phyloP scores from a whole-genome alignment of 2,329 filamentous ascomycete species.

The Cadophora gregata region DNA sequence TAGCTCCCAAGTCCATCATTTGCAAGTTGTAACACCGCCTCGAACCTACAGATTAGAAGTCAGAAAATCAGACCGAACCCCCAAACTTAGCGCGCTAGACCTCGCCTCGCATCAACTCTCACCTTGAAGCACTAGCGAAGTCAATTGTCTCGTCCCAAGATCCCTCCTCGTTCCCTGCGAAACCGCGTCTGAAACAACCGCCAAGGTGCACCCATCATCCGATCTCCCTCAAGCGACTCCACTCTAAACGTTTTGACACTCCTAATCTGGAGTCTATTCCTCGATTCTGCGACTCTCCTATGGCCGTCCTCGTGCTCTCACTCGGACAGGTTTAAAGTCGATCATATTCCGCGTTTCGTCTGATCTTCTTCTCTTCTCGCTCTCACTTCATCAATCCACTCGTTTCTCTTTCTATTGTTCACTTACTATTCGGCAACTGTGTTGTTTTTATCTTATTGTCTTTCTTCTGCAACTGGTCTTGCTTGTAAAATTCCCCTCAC shows the following conservation, averaged over 20 bases:
- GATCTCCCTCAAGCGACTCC: slow-evolving; percentile 5
- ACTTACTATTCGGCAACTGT: neutral
- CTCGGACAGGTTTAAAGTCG: neutral
- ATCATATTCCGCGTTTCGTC: neutral
- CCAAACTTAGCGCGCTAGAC: too few relatives aligned
- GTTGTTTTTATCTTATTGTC: slow-evolving; percentile 10
- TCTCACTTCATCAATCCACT: slow-evolving; percentile 3
- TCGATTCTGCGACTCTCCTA: neutral
- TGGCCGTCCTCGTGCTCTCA: neutral
- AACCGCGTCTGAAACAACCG: neutral
- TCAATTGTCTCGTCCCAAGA: neutral
- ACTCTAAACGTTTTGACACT: slow-evolving; percentile 5
- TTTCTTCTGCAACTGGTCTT: slow-evolving; percentile 19
- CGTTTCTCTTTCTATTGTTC: neutral
- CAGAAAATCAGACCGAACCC: too few relatives aligned
- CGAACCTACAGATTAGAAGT: too few relatives aligned
- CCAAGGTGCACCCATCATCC: neutral
- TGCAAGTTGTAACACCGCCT: too few relatives aligned
- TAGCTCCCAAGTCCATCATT: too few relatives aligned
- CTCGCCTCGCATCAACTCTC: too few relatives aligned
- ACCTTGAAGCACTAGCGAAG: too few relatives aligned
- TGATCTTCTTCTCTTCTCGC: neutral
- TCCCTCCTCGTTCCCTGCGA: neutral
- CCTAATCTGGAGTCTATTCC: slow-evolving; percentile 2
- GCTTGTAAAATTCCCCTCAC: neutral